phyloP scores from a whole-genome alignment of 495 filamentous ascomycete genomes.

The Penicillium turbatum region DNA sequence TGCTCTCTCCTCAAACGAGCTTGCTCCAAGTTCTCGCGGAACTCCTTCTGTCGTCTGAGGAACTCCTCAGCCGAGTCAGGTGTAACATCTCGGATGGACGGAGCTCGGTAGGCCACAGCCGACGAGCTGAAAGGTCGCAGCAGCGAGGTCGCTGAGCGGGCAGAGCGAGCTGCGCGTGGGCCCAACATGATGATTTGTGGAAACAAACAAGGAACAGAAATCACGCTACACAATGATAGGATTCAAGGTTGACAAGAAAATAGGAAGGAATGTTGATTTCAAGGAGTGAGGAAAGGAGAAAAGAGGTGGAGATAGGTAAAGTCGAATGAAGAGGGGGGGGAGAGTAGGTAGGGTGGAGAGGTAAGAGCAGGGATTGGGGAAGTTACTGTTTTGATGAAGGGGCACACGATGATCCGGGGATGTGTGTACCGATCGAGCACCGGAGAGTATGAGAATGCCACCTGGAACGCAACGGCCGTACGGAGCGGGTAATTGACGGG shows the following conservation, averaged over 20 bases:
- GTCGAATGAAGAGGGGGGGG: constrained; percentile 12
- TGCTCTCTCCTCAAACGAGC: constrained; percentile 70
- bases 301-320: constrained; percentile 12
- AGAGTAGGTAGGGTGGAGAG: constrained; percentile 5
- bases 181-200: constrained; percentile 40
- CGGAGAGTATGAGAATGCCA: constrained; percentile 2
- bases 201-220: background rate
- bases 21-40: constrained; percentile 75
- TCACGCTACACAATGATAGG: background rate
- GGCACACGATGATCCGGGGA: constrained; percentile 12
- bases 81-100: constrained; percentile 81
- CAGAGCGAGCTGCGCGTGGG: constrained; percentile 46
- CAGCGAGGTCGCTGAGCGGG: constrained; percentile 45
- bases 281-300: constrained; percentile 11
- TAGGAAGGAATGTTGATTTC: constrained; percentile 8
- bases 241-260: constrained; percentile 21
- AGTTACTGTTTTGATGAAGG: constrained; percentile 16
- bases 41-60: constrained; percentile 75
- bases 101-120: constrained; percentile 51
- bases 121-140: constrained; percentile 61
- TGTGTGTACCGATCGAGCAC: background rate
- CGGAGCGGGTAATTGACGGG: background rate
- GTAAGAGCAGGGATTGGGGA: constrained; percentile 8
- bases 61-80: constrained; percentile 66
- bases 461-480: background rate